Base-by-base conservation (phyloP, 345 rosid genomes). In the Linum tenue region DNA sequence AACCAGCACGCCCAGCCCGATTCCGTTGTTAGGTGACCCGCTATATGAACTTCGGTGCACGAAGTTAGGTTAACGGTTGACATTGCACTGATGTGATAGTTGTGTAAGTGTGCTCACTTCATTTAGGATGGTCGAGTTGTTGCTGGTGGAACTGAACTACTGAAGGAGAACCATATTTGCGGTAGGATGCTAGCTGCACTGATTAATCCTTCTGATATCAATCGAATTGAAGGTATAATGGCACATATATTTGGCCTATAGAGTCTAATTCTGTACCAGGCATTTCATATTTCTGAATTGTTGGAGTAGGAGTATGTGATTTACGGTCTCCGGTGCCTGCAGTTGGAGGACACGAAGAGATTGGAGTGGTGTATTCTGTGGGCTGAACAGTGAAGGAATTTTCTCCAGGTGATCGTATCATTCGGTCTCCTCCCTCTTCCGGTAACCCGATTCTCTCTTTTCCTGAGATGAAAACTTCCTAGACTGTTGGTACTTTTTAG, bases 281-380 rank as follows among this genome's bases (percentile, higher is more conserved):
- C 31, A n/a, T 22, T 39, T 61, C n/a, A 48, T 39, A 8, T 38
- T 37, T 37, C 9, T 37, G 17, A 37, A 5, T n/a, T 44, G 12
- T 22, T 22, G 17, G 57, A 68, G 41, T 58, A 88, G 98, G 97
- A 31, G 94, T 90, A 40, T 92, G 86, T 60, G 97, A 96, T 16
- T 90, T 86, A 70, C 85, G 94, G 81, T 97, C 98, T 63, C 76
- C 80, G 5, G 80, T 85, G 64, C 98, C 98, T 4, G 96, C 98
- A 0, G 84, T 90, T 53, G 98, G 96, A 75, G 97, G 98, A 59
- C 83, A 90, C 67, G 95, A 90, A 71, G 97, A 97, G 60, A 96
- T 92, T 60, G 98, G 97, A 0, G 79, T 88, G 79, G 92, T 92
- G 1, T 76, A 81, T 67, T 77, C 82, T 37, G 83, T 88, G 48